These are phyloP conservation scores for Coemansia sp. DNA, from an alignment of 192 early-diverging fungal genomes.

Conservation along the genomic window DNA sequence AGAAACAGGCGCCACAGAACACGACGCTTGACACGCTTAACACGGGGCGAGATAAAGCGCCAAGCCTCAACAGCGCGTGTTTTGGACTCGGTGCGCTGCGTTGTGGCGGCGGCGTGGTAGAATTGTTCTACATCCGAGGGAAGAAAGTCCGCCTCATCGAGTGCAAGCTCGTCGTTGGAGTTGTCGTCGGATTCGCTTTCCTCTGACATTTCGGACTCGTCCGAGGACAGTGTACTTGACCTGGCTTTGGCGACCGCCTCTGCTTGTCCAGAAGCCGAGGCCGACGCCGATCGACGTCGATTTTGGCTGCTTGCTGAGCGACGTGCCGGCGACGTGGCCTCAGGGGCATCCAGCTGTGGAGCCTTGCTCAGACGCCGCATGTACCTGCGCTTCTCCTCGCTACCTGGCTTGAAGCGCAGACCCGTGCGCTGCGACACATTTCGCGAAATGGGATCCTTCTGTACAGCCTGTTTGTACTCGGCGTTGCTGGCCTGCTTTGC, in stretches of 20 bases:
- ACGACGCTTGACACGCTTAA: slow-evolving; percentile 50
- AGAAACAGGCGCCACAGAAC: slow-evolving; percentile 54
- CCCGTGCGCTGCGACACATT: slow-evolving; percentile 54
- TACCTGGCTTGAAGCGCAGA: slow-evolving; percentile 35
- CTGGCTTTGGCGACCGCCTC: not conserved
- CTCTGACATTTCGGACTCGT: not conserved
- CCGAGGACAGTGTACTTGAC: not conserved
- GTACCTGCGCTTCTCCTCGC: slow-evolving; percentile 50
- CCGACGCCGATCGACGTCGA: not conserved
- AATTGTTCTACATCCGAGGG: slow-evolving; percentile 2
- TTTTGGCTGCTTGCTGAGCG: slow-evolving; percentile 8
- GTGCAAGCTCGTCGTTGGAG: not conserved
- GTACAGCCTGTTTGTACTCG: slow-evolving; percentile 32
- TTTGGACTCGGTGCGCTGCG: slow-evolving; percentile 26
- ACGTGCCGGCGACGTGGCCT: not conserved
- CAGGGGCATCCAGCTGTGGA: slow-evolving; percentile 36
- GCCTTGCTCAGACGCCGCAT: slow-evolving; percentile 47
- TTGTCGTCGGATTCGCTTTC: slow-evolving; percentile 8
- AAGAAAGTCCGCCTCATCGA: not conserved
- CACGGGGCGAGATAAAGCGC: slow-evolving; percentile 48
- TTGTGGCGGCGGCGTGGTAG: slow-evolving; percentile 20
- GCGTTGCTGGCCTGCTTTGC: slow-evolving; percentile 21
- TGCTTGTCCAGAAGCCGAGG: not conserved
- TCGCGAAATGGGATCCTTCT: slow-evolving; percentile 44
- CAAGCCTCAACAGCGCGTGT: slow-evolving; percentile 39